A percentile compares a stretch with the other conserved stretches of the same genome.
phyloP scores from a whole-genome alignment of 1,284 basidiomycete species.

The Xerocomus amazonicus region DNA sequence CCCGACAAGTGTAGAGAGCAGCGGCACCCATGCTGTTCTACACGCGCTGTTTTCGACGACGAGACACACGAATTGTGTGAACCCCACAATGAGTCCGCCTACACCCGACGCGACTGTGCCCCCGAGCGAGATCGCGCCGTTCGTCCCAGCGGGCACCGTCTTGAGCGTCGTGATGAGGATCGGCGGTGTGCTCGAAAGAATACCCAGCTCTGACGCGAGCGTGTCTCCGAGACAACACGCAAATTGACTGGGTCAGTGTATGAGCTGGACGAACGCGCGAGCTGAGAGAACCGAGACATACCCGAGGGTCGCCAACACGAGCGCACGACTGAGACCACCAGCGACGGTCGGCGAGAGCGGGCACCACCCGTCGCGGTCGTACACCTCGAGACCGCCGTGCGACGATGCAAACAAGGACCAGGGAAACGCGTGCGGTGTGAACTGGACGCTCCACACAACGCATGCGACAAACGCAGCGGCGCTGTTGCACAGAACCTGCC shows the following conservation, averaged over 20 bases:
- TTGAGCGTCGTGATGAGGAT: conserved; percentile 72
- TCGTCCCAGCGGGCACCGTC: conserved; percentile 84
- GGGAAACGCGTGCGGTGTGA: conserved; percentile 40
- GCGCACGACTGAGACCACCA: conserved; percentile 50
- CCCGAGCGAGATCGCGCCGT: conserved; percentile 77
- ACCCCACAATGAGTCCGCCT: conserved; percentile 75
- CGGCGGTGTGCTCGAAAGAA: conserved; percentile 67
- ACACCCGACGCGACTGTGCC: conserved; percentile 73
- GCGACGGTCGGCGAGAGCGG: conserved; percentile 24
- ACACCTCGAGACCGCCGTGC: conserved; percentile 7
- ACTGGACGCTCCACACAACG: conserved; percentile 60
- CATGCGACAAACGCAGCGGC: conserved; percentile 66
- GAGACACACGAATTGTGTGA: conserved; percentile 56
- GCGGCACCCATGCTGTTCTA: conserved; percentile 33
- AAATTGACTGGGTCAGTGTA: conserved; percentile 47
- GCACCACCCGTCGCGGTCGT: conserved; percentile 24
- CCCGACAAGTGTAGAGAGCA: conserved; percentile 45
- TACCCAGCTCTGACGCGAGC: conserved; percentile 79
- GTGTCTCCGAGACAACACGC: conserved; percentile 84
- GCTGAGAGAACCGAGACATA: conserved; percentile 43
- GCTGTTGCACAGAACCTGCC: conserved; percentile 83
- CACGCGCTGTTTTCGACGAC: conserved; percentile 59
- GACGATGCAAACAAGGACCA: conserved; percentile 20
- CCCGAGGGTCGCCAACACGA: conserved; percentile 71
- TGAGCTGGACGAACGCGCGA: too few relatives aligned